phyloP scores from a whole-genome alignment of 306 rosid species.

The Calophaca sinica region DNA sequence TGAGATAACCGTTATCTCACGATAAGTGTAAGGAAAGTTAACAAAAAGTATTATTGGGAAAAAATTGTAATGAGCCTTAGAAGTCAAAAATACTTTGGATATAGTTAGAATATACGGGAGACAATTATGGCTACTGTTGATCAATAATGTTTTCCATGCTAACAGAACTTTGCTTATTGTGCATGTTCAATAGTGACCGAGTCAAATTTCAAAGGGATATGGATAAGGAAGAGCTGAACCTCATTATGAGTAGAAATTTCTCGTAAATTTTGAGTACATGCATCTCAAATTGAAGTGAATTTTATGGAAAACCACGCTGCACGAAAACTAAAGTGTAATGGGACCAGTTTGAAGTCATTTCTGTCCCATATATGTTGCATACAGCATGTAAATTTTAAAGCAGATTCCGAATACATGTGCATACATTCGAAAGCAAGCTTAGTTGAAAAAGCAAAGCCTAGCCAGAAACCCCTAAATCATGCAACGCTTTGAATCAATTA shows the following conservation, averaged over 20 bases:
- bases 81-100: not conserved
- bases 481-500: slow-evolving; percentile 41
- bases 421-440: not conserved
- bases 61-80: slow-evolving; percentile 9
- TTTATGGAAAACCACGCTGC: slow-evolving; percentile 3
- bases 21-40: slow-evolving; percentile 33
- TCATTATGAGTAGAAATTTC: not conserved
- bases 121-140: slow-evolving; percentile 26
- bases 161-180: not conserved
- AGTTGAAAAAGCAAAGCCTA: slow-evolving; percentile 34
- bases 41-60: not conserved
- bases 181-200: not conserved
- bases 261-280: not conserved
- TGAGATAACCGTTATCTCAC: slow-evolving; percentile 34
- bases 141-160: not conserved
- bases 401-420: slow-evolving; percentile 41
- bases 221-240: not conserved
- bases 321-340: slow-evolving; percentile 11
- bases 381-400: slow-evolving; percentile 33
- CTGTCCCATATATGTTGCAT: slow-evolving; percentile 22
- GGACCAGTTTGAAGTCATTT: slow-evolving; percentile 32
- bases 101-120: slow-evolving; percentile 3
- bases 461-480: slow-evolving; percentile 34
- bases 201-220: not conserved
- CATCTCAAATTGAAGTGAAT: slow-evolving; percentile 13